Evolutionary conservation across 176 grass and related monocot species (phyloP), one percentile per base, ranked within the genome.

Genomic region (Triticum timopheevii): DNA sequence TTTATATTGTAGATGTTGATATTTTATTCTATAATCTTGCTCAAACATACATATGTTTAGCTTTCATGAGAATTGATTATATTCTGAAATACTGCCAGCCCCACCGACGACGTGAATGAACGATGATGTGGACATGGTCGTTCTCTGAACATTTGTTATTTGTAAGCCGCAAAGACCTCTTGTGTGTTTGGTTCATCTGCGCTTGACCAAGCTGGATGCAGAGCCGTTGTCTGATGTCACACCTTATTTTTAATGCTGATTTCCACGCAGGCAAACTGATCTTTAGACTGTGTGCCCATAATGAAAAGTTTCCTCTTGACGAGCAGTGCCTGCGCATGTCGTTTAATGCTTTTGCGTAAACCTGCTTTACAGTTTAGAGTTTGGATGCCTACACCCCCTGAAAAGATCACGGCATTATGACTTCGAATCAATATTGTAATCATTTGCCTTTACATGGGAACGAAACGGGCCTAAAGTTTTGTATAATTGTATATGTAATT

Each of bases 391-490:
- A 17, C 24, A 10, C 35, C 25, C 2, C 10, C 7, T 69, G 62
- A 61, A 81, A 85, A 86, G 78, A 17, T 85, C 61, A 69, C 1
- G 77, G 10, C 2, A 61, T 69, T 49, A 38, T 84, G 50, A 17
- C 13, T 35, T 70, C 10, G 31, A 22, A 11, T 33, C 22, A 71
- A n/a, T 71, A 40, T 42, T 73, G 2, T 22, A 72, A 22, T n/a
- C 34, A 10, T 39, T n/a, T 20, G 9, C 35, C 68, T 71, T 71
- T 71, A n/a, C 68, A 71, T 71, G 30, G 30, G 15, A 11, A 52
- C 4, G 4, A 50, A 13, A 11, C 19, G 8, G 13, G 1, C 10
- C 5, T 67, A 3, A 33, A 71, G 4, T 6, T 23, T 16, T 30
- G 45, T 13, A 39, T 4, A 2, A 31, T 31, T 31, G 31, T 31